Evolutionary conservation across 2,329 filamentous ascomycete species (phyloP).

Genomic region (Colletotrichum abscissum): DNA sequence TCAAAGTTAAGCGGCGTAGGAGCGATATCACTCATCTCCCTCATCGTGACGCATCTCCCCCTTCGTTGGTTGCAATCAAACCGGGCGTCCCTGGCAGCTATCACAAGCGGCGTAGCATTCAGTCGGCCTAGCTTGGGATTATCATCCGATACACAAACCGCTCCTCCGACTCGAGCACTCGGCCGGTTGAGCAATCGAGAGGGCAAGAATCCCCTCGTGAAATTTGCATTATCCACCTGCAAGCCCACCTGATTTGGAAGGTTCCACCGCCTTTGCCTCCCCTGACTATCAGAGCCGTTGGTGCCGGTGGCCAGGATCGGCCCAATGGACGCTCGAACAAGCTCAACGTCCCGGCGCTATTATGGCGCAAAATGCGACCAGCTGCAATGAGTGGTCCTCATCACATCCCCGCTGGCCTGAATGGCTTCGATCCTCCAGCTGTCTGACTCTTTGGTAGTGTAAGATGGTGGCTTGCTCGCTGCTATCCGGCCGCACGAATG

Average conservation of each 20-base stretch:
- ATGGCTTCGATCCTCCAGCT: background rate
- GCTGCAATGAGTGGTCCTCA: constrained; percentile 12
- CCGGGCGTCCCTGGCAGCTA: background rate
- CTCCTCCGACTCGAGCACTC: background rate
- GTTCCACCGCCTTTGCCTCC: constrained; percentile 4
- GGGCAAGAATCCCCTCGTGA: background rate
- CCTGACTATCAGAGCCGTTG: constrained; percentile 22
- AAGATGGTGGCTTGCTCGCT: background rate
- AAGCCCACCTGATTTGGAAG: constrained; percentile 6
- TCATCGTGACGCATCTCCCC: constrained; percentile 1
- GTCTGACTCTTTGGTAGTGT: background rate
- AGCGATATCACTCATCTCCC: background rate
- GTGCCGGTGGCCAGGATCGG: constrained; percentile 22
- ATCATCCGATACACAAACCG: constrained; percentile 14
- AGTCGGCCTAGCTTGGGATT: constrained; percentile 2
- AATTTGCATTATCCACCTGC: background rate
- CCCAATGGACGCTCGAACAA: constrained; percentile 30
- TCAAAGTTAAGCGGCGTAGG: background rate
- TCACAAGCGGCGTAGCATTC: constrained; percentile 3
- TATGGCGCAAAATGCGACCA: constrained; percentile 18
- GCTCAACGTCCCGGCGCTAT: constrained; percentile 25
- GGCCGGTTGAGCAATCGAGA: background rate
- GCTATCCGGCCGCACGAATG: background rate
- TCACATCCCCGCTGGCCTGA: constrained; percentile 7
- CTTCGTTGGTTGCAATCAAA: background rate